Evolutionary conservation across 495 filamentous ascomycete genomes (phyloP).

Genomic region (Hypoxylon intermedium): DNA sequence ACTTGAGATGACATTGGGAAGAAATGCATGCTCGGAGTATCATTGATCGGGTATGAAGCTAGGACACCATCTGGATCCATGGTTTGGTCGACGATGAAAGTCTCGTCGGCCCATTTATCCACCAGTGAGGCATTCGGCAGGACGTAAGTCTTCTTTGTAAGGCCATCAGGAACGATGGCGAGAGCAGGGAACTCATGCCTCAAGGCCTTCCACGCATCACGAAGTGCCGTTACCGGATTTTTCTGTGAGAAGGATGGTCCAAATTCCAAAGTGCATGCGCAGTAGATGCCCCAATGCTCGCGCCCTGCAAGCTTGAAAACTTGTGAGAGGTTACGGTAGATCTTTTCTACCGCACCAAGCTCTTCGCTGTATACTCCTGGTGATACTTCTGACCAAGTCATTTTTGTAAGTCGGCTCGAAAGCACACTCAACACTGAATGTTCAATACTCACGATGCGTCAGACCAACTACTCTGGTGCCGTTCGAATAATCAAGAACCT

Average conservation of each 20-base stretch:
- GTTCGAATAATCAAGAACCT: no score
- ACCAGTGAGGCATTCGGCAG: background rate
- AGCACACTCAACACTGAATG: no score
- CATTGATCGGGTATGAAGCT: constrained; percentile 4
- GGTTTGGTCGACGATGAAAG: constrained; percentile 5
- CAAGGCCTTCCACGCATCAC: constrained; percentile 7
- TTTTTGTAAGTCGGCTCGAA: background rate
- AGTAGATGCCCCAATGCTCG: constrained; percentile 14
- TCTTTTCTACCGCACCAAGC: constrained; percentile 13
- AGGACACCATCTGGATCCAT: constrained; percentile 4
- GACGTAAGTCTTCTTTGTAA: constrained; percentile 1
- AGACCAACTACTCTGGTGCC: no score
- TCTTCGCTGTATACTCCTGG: constrained; percentile 11
- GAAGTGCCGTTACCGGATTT: background rate
- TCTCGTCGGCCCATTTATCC: constrained; percentile 6
- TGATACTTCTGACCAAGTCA: constrained; percentile 12
- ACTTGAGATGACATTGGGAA: constrained; percentile 14
- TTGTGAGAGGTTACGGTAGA: constrained; percentile 4
- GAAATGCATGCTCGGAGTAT: constrained; percentile 13
- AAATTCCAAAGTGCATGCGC: constrained; percentile 4
- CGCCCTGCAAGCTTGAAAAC: constrained; percentile 3
- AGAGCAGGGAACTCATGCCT: constrained; percentile 6
- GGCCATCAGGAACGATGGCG: background rate
- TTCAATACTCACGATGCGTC: no score
- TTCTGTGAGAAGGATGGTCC: background rate